Evolutionary conservation across 2,329 filamentous ascomycete genomes (phyloP), one percentile per base, ranked within the genome.

Genomic region (Aureobasidium sp.): DNA sequence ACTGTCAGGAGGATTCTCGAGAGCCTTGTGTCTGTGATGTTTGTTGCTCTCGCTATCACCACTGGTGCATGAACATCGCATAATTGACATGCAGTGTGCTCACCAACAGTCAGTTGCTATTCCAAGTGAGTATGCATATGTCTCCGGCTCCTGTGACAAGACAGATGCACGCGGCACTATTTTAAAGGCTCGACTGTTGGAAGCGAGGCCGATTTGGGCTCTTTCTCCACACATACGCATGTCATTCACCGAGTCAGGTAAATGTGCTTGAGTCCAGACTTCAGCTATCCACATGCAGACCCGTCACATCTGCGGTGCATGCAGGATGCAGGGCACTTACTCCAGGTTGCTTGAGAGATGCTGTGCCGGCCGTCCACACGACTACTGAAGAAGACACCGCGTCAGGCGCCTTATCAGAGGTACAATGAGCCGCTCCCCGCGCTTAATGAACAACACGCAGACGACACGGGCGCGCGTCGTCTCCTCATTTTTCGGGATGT

Each of bases 211-310:
- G 17, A 12, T 42, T 48, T 40, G 31, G 44, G 35, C 29, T 12
- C 24, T 29, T 60, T 60, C 57, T 60, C 57, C 57, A 60, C 57
- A 60, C 17, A 50, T 33, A 27, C 42, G 42, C 19, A 48, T 60
- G 57, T 24, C 47, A 50, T 19, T 17, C 19, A 35, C 17, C 45
- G 57, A 60, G 45, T 60, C 57, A 60, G 47, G 57, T 14, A 8
- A 24, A 24, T 33, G 57, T 35, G 45, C 35, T 60, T 24, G 57
- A 48, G 14, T 48, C 17, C 24, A 31, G 45, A 48, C 27, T 45
- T 59, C 54, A 59, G 53, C 39, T 57, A 35, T 53, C 22, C 33
- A 53, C 35, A 40, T 35, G 53, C 53, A 33, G 29, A 27, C 31
- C 39, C 29, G 33, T 47, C 54, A 58, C 54, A 48, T 47, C 54